Percentiles rank a stretch among this genome's conserved stretches.
Evolutionary conservation across 805 yeast genomes (phyloP).

Genomic region (Candida sakaeoensis): DNA sequence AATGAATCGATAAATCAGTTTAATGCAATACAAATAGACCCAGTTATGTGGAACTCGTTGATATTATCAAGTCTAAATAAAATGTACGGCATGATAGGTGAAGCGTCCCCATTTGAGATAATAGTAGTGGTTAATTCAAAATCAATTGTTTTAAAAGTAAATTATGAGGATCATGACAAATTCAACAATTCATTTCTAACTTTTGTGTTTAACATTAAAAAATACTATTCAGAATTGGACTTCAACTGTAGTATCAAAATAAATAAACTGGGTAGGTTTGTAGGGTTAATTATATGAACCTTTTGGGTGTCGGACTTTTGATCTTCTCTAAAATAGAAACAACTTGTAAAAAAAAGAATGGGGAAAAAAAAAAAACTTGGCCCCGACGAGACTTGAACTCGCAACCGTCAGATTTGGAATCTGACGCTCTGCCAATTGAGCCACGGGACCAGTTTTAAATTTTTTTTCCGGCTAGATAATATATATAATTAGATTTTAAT

Average conservation of each 20-base stretch:
- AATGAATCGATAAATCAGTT: conserved; percentile 4
- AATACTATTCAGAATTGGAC: conserved; percentile 20
- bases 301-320: no score
- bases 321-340: no score
- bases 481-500: no score
- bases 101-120: conserved; percentile 28
- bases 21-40: conserved; percentile 19
- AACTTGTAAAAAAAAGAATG: background rate
- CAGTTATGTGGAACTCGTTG: conserved; percentile 30
- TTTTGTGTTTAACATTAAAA: conserved; percentile 26
- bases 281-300: conserved; percentile 21
- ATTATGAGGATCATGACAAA: conserved; percentile 24
- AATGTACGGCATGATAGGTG: conserved; percentile 33
- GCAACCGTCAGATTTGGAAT: conserved; percentile 66
- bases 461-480: no score
- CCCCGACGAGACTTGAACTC: conserved; percentile 81
- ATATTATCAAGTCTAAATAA: conserved; percentile 21
- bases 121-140: conserved; percentile 14
- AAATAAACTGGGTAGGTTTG: conserved; percentile 14
- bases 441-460: conserved; percentile 21
- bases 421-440: conserved; percentile 34
- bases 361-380: conserved; percentile 32
- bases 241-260: conserved; percentile 17
- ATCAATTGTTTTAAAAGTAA: conserved; percentile 23
- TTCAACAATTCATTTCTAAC: conserved; percentile 29